These are phyloP conservation scores for Fomitopsis serialis DNA, from an alignment of 768 basidiomycete genomes.

Conservation along the genomic window DNA sequence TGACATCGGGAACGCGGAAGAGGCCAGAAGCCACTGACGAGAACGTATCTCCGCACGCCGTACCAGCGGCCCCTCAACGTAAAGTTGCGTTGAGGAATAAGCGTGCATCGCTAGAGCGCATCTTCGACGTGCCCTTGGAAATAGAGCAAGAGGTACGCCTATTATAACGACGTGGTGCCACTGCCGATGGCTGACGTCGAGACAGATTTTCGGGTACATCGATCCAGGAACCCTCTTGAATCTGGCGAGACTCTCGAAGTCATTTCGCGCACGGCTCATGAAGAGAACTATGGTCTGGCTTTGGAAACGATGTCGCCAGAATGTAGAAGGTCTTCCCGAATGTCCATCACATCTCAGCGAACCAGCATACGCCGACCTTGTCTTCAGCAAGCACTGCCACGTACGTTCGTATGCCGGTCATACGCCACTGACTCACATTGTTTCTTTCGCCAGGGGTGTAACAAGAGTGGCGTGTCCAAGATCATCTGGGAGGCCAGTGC, in stretches of 20 bases:
- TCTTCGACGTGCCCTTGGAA: constrained; percentile 10
- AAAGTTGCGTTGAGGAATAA: too few species aligned
- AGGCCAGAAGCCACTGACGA: too few species aligned
- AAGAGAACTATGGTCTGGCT: constrained; percentile 3
- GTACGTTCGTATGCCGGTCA: background rate
- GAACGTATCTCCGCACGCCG: too few species aligned
- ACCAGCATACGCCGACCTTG: constrained; percentile 12
- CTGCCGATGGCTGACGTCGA: constrained; percentile 5
- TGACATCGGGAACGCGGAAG: too few species aligned
- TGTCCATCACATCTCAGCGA: constrained; percentile 13
- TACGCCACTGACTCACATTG: too few species aligned
- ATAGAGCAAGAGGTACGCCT: constrained; percentile 6
- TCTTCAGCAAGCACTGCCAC: constrained; percentile 12
- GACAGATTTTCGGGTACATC: constrained; percentile 10
- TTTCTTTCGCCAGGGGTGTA: constrained; percentile 5
- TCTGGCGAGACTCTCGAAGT: constrained; percentile 7
- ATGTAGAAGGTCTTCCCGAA: constrained; percentile 11
- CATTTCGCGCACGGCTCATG: constrained; percentile 12
- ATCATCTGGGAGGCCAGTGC: constrained; percentile 6
- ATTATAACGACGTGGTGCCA: background rate
- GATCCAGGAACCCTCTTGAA: constrained; percentile 12
- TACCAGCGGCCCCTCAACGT: too few species aligned
- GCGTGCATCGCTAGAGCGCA: constrained; percentile 6
- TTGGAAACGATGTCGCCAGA: constrained; percentile 8
- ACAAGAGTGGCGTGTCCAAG: constrained; percentile 1